phyloP scores from a whole-genome alignment of 2,329 filamentous ascomycete genomes.

The Teratosphaeria gauchensis region DNA sequence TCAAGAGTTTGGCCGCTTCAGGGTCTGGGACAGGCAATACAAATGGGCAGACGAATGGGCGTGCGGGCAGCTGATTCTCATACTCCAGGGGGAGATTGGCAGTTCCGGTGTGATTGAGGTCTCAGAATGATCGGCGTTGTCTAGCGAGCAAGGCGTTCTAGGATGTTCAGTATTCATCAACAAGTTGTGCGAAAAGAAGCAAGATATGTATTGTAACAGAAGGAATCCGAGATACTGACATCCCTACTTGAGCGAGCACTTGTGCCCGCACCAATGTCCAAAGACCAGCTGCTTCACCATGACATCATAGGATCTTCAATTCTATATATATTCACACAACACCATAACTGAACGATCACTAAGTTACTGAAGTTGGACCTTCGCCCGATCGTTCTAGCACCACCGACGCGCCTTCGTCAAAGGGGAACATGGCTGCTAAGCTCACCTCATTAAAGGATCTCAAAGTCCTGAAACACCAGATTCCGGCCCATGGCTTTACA shows the following conservation, averaged over 20 bases:
- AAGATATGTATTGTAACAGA: too few relatives aligned
- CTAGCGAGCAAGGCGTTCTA: neutral
- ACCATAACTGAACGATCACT: too few relatives aligned
- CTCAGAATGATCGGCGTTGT: neutral
- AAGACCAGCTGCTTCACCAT: neutral
- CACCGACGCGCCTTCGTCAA: too few relatives aligned
- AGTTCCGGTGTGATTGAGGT: too few relatives aligned
- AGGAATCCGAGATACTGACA: too few relatives aligned
- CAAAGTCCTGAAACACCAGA: constrained; percentile 48
- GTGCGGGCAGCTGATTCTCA: neutral
- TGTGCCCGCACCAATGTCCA: neutral
- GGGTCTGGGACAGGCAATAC: neutral
- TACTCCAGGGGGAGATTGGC: too few relatives aligned
- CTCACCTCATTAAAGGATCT: constrained; percentile 43
- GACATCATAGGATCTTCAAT: neutral
- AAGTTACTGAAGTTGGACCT: too few relatives aligned
- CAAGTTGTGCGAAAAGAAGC: too few relatives aligned
- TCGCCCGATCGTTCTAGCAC: too few relatives aligned
- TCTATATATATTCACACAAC: too few relatives aligned
- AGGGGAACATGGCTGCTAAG: constrained; percentile 11
- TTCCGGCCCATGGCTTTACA: constrained; percentile 46
- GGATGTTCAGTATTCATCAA: neutral
- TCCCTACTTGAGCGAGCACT: too few relatives aligned
- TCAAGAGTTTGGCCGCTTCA: constrained; percentile 11
- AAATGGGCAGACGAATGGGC: neutral